Evolutionary conservation across 306 rosid species (phyloP), one percentile per base, ranked within the genome.

Genomic region (Trifolium repens): DNA sequence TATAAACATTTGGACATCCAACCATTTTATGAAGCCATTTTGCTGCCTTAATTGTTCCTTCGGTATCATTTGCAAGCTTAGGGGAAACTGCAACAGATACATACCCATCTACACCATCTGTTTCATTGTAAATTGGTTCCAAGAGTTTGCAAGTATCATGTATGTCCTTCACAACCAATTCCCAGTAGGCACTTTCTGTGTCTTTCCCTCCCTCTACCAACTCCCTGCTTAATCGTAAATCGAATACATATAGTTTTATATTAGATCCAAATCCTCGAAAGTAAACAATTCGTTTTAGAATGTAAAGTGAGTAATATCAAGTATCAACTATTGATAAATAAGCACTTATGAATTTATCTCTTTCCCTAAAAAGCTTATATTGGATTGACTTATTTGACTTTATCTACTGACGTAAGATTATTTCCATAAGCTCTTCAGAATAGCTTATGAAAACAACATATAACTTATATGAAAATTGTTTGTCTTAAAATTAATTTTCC

Each of bases 101-200:
- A 72, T 85, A 83, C 1, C 98, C 98, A 86, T 94, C 97, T n/a
- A 74, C 82, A 4, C 87, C 91, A 76, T 87, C 82, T 34, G 75
- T 88, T 76, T 90, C 85, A 62, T 82, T 88, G 84, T 91, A 90
- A 77, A 91, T 89, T 24, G 90, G 69, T 80, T 90, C 96, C 82
- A 94, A 87, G 69, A 91, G 88, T 74, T 91, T 89, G 91, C 88
- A 91, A 7, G 96, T 92, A 80, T 94, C 96, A 52, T 90, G 85
- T 64, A 94, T 91, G 88, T 90, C 98, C 90, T 91, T 91, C 85
- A 90, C 96, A 74, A 94, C 97, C 69, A 90, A 87, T 73, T 94
- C 97, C 98, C 97, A 90, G 54, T 89, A 91, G 61, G 82, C 93
- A 89, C 42, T 80, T 85, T 94, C 97, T 50, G 83, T 80, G 85